These are phyloP conservation scores for Hawksworthiomyces lignivorus DNA, from an alignment of 2,329 filamentous ascomycete species.

Conservation along the genomic window DNA sequence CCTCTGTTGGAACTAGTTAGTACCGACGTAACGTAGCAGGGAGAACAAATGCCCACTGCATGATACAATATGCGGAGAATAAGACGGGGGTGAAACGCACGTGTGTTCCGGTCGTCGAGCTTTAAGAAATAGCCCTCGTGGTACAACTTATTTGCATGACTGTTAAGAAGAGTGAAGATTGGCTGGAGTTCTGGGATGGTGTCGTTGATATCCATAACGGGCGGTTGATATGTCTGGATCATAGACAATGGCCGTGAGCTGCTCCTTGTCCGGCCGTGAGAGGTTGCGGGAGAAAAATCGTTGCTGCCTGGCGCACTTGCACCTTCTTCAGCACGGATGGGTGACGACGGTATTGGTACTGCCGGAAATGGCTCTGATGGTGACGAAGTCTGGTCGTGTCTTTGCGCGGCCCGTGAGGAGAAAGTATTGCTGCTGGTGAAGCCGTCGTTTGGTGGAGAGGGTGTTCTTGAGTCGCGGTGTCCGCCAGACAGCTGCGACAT, in stretches of 20 bases:
- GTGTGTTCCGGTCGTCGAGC: conserved; percentile 85
- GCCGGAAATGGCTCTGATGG: conserved; percentile 14
- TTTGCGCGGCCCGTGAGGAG: not conserved
- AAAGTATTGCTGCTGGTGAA: conserved; percentile 19
- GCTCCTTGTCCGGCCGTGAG: conserved; percentile 36
- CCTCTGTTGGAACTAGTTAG: conserved; percentile 49
- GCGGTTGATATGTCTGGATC: conserved; percentile 77
- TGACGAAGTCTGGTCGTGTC: conserved; percentile 1
- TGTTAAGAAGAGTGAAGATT: conserved; percentile 90
- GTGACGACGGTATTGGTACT: conserved; percentile 17
- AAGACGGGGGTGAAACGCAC: conserved; percentile 45
- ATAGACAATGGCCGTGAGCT: conserved; percentile 73
- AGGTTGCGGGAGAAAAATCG: conserved; percentile 34
- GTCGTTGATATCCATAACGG: conserved; percentile 78
- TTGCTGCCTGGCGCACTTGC: conserved; percentile 24
- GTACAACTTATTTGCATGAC: conserved; percentile 92
- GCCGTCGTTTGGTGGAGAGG: conserved; percentile 18
- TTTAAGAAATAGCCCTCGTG: conserved; percentile 98
- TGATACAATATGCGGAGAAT: conserved; percentile 10
- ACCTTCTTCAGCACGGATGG: conserved; percentile 30
- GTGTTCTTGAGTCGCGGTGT: conserved; percentile 32
- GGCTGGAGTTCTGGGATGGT: conserved; percentile 89
- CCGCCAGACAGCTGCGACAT: conserved; percentile 69
- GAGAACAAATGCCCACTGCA: too few species aligned
- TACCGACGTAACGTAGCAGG: too few species aligned